Evolutionary conservation across 805 yeast species (phyloP).

Genomic region (Candida glaebosa): DNA sequence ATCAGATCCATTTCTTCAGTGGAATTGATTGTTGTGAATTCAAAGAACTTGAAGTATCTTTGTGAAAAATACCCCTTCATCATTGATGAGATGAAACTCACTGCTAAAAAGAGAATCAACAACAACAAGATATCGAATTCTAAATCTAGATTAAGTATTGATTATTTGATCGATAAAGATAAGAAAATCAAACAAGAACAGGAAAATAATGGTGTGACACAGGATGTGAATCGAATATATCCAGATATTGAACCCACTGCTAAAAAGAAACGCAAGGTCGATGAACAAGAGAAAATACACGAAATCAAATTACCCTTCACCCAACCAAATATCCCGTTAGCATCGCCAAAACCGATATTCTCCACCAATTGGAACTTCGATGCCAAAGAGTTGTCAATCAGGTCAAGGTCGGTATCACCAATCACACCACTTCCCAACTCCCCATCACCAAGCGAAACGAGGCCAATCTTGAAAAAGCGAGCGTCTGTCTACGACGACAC

Average conservation of each 20-base stretch:
- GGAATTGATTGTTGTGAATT: conserved; percentile 58
- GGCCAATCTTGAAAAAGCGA: background rate
- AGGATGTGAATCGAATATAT: background rate
- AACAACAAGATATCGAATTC: conserved; percentile 16
- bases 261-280: background rate
- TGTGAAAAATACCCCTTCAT: conserved; percentile 58
- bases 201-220: background rate
- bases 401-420: conserved; percentile 8
- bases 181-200: background rate
- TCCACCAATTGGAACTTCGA: conserved; percentile 6
- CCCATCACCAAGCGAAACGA: conserved; percentile 1
- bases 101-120: conserved; percentile 52
- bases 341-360: conserved; percentile 3
- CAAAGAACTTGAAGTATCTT: conserved; percentile 50
- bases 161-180: conserved; percentile 15
- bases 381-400: background rate
- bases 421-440: background rate
- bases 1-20: conserved; percentile 59
- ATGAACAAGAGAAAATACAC: too few species aligned
- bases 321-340: background rate
- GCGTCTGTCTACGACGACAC: conserved; percentile 2
- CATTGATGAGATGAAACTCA: conserved; percentile 54
- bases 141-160: conserved; percentile 17
- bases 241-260: background rate
- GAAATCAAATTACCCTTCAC: background rate